Conservation (phyloP, 108 stramenopile species). For the Fragilariopsis cylindrus region DNA sequence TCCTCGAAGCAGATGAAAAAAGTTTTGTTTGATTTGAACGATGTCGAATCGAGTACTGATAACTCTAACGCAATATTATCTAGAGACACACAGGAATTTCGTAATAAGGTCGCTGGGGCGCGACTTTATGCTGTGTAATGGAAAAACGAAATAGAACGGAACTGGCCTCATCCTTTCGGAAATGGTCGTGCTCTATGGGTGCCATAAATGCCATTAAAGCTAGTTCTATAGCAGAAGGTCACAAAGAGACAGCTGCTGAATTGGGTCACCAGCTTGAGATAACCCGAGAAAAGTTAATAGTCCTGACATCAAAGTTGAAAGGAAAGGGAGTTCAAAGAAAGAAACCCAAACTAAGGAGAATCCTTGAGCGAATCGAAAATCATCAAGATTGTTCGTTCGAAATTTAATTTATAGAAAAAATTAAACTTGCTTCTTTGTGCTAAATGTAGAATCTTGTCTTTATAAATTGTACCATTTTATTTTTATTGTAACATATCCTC, state of each 20-base stretch:
- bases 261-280: slow-evolving; percentile 25
- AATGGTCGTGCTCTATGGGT: slow-evolving; percentile 28
- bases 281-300: slow-evolving; percentile 29
- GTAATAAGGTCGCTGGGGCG: slow-evolving; percentile 16
- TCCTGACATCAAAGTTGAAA: slow-evolving; percentile 21
- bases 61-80: not conserved
- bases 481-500: not conserved
- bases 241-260: slow-evolving; percentile 14
- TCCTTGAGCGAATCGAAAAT: slow-evolving; percentile 8
- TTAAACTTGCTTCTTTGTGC: not conserved
- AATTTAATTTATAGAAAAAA: not conserved
- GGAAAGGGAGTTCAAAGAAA: not conserved
- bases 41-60: not conserved
- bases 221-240: not conserved
- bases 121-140: slow-evolving; percentile 7
- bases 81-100: not conserved
- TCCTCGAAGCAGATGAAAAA: not conserved
- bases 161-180: slow-evolving; percentile 21
- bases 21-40: not conserved
- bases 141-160: slow-evolving; percentile 13
- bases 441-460: not conserved
- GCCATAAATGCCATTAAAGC: slow-evolving; percentile 12
- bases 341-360: slow-evolving; percentile 12
- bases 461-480: not conserved
- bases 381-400: slow-evolving; percentile 2